phyloP scores from a whole-genome alignment of 2,329 filamentous ascomycete genomes.

The Hypoxylon sp. region DNA sequence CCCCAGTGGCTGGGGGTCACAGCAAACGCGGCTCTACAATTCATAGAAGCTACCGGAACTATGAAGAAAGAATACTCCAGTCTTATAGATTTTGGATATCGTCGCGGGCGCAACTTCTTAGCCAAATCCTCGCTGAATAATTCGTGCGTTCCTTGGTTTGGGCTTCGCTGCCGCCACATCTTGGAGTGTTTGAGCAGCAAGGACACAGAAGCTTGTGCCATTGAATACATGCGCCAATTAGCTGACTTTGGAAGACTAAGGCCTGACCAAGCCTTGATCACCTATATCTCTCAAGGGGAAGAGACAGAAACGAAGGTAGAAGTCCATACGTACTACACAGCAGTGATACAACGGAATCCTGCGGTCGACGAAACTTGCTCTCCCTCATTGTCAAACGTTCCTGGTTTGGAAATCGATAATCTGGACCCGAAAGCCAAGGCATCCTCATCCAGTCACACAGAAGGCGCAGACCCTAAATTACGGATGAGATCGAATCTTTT shows the following conservation, averaged over 20 bases:
- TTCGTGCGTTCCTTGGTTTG: not conserved
- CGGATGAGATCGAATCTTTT: not conserved
- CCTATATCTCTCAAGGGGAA: not conserved
- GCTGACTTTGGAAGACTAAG: not conserved
- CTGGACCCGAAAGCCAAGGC: not conserved
- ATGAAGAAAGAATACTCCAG: not conserved
- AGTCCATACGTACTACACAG: not conserved
- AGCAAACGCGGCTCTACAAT: not conserved
- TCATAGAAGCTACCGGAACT: not conserved
- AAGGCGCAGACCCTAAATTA: not conserved
- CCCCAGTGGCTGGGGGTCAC: not conserved
- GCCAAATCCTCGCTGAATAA: not conserved
- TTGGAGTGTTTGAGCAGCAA: not conserved
- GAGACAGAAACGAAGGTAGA: not conserved
- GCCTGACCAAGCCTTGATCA: not conserved
- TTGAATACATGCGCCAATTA: not conserved
- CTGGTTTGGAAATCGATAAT: not conserved
- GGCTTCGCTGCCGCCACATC: not conserved
- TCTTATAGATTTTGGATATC: constrained; percentile 2
- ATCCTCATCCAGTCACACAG: not conserved
- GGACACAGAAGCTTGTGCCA: not conserved
- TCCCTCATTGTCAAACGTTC: not conserved
- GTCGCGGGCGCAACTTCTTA: not conserved
- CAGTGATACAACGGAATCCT: not conserved
- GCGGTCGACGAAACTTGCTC: not conserved